Conservation (phyloP, 306 rosid genomes). For the Datisca glomerata region DNA sequence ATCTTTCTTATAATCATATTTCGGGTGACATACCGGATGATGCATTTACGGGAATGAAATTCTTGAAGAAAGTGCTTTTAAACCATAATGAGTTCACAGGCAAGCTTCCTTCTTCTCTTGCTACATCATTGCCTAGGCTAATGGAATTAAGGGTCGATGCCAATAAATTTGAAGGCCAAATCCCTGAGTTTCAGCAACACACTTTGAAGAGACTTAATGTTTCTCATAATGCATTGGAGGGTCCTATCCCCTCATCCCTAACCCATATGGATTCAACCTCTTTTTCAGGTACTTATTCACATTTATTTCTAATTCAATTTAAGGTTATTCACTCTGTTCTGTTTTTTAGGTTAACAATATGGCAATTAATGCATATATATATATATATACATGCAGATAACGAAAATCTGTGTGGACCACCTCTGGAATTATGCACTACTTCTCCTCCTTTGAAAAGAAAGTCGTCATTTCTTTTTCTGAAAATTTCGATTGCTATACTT, state of each 20-base stretch:
- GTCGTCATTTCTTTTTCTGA: conserved; percentile 10
- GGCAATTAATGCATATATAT: neutral
- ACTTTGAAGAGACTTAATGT: conserved; percentile 32
- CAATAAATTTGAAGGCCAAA: conserved; percentile 66
- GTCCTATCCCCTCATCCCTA: conserved; percentile 55
- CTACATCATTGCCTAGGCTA: conserved; percentile 38
- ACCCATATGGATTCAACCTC: conserved; percentile 17
- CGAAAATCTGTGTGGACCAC: conserved; percentile 44
- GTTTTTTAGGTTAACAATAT: no score
- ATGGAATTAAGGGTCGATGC: conserved; percentile 35
- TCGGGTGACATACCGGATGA: conserved; percentile 58
- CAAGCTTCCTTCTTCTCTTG: conserved; percentile 58
- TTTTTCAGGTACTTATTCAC: conserved; percentile 57
- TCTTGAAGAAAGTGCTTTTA: conserved; percentile 38
- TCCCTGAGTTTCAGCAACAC: conserved; percentile 36
- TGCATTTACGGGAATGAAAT: conserved; percentile 36
- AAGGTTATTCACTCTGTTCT: neutral
- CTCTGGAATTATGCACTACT: conserved; percentile 32
- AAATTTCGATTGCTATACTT: conserved; percentile 19
- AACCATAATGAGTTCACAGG: conserved; percentile 51
- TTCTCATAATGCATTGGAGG: conserved; percentile 53
- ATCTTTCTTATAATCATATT: conserved; percentile 57
- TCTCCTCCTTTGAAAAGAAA: neutral
- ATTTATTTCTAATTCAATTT: neutral
- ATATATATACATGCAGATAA: conserved; percentile 28